Conservation (phyloP, 257 asterid species). For the Handroanthus guayacan region DNA sequence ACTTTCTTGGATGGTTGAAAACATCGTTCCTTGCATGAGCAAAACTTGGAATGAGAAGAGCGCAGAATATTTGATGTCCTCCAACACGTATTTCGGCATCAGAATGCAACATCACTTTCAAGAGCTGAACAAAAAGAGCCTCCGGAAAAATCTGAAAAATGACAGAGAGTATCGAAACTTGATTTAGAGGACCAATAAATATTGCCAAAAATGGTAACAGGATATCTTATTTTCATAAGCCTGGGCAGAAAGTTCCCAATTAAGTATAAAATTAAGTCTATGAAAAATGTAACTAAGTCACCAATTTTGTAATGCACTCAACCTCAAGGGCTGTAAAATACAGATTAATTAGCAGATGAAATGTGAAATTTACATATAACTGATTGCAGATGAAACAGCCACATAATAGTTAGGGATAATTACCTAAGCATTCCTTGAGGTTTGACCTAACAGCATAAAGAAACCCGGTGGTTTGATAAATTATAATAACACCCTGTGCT, state of each 20-base stretch:
- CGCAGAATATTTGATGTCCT: slow-evolving; percentile 91
- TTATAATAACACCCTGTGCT: too few relatives aligned
- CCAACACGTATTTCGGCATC: slow-evolving; percentile 90
- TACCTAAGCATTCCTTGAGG: too few relatives aligned
- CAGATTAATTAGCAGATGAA: background rate
- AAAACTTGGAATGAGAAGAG: slow-evolving; percentile 78
- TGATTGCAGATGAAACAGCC: background rate
- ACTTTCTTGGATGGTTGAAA: slow-evolving; percentile 64
- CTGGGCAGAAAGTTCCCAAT: background rate
- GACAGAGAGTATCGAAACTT: slow-evolving; percentile 21
- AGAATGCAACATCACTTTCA: slow-evolving; percentile 87
- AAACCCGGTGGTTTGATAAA: too few relatives aligned
- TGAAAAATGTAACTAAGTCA: background rate
- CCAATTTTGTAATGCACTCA: background rate
- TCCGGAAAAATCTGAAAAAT: slow-evolving; percentile 84
- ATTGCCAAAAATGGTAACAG: background rate
- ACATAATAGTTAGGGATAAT: background rate
- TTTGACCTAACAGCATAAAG: too few relatives aligned
- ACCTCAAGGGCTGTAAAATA: background rate
- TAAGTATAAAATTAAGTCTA: background rate
- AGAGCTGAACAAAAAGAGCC: slow-evolving; percentile 76
- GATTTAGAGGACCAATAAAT: background rate
- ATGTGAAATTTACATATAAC: background rate
- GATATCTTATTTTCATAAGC: background rate
- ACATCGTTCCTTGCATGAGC: slow-evolving; percentile 67